Percentiles rank a stretch among this genome's conserved stretches.
Evolutionary conservation across 2,329 filamentous ascomycete species (phyloP).

Genomic region (Bipolaris sorokiniana): DNA sequence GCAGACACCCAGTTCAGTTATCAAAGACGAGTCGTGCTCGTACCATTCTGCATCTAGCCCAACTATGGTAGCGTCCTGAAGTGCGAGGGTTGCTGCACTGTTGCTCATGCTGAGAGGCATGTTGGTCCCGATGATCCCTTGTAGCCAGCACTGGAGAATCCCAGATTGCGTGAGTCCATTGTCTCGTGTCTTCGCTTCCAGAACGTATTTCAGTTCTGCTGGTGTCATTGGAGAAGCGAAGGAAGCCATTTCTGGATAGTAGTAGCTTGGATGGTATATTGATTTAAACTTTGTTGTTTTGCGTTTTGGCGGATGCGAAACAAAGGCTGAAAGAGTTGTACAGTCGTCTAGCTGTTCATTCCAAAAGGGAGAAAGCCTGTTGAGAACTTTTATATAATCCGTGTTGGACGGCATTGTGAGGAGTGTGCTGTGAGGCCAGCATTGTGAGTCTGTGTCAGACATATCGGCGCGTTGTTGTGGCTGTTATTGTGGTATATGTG

Average conservation of each 20-base stretch:
- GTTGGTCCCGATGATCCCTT: background rate
- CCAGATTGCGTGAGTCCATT: conserved; percentile 6
- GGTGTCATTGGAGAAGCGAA: background rate
- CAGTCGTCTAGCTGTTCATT: background rate
- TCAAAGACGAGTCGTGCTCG: conserved; percentile 12
- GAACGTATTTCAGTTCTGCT: background rate
- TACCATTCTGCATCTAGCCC: conserved; percentile 28
- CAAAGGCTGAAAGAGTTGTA: background rate
- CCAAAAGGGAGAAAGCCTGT: background rate
- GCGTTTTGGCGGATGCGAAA: background rate
- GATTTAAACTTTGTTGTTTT: too few relatives aligned
- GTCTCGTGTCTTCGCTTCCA: background rate
- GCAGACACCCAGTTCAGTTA: conserved; percentile 27
- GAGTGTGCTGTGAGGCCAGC: background rate
- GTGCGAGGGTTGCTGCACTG: background rate
- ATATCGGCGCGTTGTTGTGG: background rate
- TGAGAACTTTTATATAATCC: background rate
- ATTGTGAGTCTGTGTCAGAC: background rate
- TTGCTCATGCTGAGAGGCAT: background rate
- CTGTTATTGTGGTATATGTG: too few relatives aligned
- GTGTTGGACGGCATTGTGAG: background rate
- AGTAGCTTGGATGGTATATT: background rate
- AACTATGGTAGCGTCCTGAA: conserved; percentile 21
- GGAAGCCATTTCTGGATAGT: background rate
- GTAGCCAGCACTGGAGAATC: conserved; percentile 8